A percentile compares a stretch with the other conserved stretches of the same genome.
Evolutionary conservation across 2,329 filamentous ascomycete species (phyloP).

Genomic region (Colletotrichum sp.): DNA sequence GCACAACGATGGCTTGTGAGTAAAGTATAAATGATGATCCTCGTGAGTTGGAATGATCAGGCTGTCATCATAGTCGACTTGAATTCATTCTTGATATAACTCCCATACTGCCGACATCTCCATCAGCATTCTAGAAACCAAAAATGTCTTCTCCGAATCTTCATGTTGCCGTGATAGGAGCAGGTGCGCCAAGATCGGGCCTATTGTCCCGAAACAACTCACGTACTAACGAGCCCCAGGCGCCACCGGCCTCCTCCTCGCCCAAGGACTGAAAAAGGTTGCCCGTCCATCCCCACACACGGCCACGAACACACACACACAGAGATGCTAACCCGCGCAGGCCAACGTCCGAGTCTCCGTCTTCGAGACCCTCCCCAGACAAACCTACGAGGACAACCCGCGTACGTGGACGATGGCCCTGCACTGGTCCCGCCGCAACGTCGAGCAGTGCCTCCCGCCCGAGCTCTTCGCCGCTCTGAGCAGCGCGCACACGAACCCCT

Average conservation of each 20-base stretch:
- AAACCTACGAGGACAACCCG: background rate
- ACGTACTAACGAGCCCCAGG: background rate
- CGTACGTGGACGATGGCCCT: background rate
- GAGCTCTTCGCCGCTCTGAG: background rate
- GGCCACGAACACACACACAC: background rate
- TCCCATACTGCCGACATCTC: rapidly evolving
- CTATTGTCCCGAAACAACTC: background rate
- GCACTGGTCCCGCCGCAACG: background rate
- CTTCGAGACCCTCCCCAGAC: background rate
- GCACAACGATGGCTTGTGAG: no score
- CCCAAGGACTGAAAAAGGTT: background rate
- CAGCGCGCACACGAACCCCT: background rate
- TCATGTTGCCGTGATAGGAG: background rate
- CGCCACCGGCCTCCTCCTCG: background rate
- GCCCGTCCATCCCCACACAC: background rate
- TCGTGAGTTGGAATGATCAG: rapidly evolving
- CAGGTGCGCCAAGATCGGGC: background rate
- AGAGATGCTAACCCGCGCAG: background rate
- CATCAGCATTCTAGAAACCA: background rate
- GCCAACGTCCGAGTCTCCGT: background rate
- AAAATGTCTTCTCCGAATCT: background rate
- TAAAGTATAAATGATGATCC: background rate
- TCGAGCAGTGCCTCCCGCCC: background rate
- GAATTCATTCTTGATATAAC: rapidly evolving
- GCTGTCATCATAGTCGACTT: background rate